Evolutionary conservation across 2,329 filamentous ascomycete species (phyloP).

Genomic region (Endothia cerciana): DNA sequence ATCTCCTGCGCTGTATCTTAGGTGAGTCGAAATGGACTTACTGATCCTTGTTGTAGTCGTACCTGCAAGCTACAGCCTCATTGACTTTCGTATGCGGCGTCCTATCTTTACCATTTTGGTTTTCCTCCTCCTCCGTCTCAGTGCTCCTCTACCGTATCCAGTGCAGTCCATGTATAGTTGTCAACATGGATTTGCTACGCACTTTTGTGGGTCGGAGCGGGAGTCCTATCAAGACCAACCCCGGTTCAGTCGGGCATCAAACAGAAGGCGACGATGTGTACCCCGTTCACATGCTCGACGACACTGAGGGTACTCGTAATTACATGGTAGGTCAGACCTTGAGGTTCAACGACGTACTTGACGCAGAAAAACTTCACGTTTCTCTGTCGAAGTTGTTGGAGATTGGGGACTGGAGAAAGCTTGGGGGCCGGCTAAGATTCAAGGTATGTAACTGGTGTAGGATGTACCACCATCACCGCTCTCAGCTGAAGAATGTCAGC

Average conservation of each 20-base stretch:
- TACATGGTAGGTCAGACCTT: slow-evolving; percentile 33
- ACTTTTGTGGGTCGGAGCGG: not conserved
- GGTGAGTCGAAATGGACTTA: not conserved
- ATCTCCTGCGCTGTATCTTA: not conserved
- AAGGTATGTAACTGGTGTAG: slow-evolving; percentile 38
- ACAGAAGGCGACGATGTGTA: slow-evolving; percentile 18
- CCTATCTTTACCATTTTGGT: not conserved
- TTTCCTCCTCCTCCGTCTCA: not conserved
- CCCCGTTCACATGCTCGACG: slow-evolving; percentile 25
- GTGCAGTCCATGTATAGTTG: not conserved
- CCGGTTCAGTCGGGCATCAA: not conserved
- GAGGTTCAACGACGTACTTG: slow-evolving; percentile 48
- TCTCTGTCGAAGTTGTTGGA: slow-evolving; percentile 43
- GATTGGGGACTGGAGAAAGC: slow-evolving; percentile 48
- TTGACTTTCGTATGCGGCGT: not conserved
- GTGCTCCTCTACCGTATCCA: not conserved
- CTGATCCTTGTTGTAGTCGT: not conserved
- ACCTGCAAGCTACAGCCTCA: not conserved
- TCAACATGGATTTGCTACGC: not conserved
- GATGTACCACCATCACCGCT: slow-evolving; percentile 38
- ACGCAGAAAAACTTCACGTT: slow-evolving; percentile 42
- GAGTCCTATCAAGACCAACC: not conserved
- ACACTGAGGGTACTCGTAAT: slow-evolving; percentile 20
- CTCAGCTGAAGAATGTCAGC: not conserved
- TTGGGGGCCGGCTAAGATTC: slow-evolving; percentile 47